A percentile compares a stretch with the other conserved stretches of the same genome.
These are phyloP conservation scores for Uronychia binucleata DNA, from an alignment of 73 alveolate genomes.

Conservation along the genomic window DNA sequence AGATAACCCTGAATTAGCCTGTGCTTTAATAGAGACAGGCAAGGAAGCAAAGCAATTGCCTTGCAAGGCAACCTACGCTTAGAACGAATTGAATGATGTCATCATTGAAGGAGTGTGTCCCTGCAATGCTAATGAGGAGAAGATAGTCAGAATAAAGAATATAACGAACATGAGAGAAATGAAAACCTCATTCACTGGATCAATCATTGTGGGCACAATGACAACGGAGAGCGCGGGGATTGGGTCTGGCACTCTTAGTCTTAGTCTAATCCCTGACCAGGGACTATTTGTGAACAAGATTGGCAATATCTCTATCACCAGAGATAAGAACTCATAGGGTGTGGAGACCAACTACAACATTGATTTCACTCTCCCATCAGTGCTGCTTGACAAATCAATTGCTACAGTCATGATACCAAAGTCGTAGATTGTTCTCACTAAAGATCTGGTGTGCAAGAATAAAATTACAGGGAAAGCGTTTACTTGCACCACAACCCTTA, in stretches of 20 bases:
- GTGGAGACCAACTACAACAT: conserved; percentile 30
- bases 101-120: conserved; percentile 21
- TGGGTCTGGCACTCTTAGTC: conserved; percentile 34
- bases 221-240: conserved; percentile 14
- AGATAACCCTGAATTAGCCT: neutral
- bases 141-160: conserved; percentile 53
- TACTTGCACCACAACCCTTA: neutral
- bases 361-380: conserved; percentile 44
- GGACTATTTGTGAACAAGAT: conserved; percentile 17
- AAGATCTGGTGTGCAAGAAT: neutral
- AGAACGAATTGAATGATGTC: neutral
- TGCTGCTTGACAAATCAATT: conserved; percentile 33
- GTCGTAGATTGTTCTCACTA: conserved; percentile 1
- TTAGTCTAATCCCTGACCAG: conserved; percentile 21
- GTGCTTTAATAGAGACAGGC: neutral
- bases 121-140: conserved; percentile 30
- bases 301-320: conserved; percentile 25
- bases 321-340: conserved; percentile 48
- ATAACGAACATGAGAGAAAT: conserved; percentile 37
- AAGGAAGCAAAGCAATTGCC: neutral
- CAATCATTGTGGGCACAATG: conserved; percentile 13
- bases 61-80: conserved; percentile 13
- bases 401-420: conserved; percentile 31
- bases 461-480: neutral
- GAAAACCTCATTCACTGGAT: conserved; percentile 54